phyloP scores from a whole-genome alignment of 139 green algal genomes.

The Coelastrella sp. region DNA sequence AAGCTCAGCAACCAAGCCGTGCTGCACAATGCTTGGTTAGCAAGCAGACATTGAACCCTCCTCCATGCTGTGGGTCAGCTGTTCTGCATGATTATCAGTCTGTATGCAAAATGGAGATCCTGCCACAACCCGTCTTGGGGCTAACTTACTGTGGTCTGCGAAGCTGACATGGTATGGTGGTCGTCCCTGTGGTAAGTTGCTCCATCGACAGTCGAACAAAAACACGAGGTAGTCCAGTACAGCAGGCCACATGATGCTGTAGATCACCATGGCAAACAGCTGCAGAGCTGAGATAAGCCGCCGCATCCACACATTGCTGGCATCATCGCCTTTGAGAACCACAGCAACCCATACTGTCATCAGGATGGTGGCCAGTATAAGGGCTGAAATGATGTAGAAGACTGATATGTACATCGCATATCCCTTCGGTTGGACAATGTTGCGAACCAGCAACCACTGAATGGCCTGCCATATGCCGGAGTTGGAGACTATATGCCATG shows the following conservation, averaged over 20 bases:
- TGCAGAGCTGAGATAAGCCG: constrained; percentile 1
- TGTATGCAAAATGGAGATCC: no score
- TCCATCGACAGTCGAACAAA: constrained; percentile 13
- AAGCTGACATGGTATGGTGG: background rate
- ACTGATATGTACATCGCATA: constrained; percentile 3
- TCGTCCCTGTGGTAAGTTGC: background rate
- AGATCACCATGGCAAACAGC: constrained; percentile 13
- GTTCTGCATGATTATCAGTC: no score
- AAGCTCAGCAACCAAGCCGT: no score
- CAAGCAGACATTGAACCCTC: no score
- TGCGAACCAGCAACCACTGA: background rate
- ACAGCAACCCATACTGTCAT: constrained; percentile 10
- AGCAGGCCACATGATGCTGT: constrained; percentile 16
- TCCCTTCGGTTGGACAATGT: background rate
- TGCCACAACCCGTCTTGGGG: no score
- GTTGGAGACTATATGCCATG: background rate
- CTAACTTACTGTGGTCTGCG: constrained; percentile 17
- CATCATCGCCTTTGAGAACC: background rate
- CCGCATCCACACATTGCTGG: background rate
- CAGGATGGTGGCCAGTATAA: background rate
- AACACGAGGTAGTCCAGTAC: constrained; percentile 33
- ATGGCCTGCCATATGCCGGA: background rate
- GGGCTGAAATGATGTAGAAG: constrained; percentile 11
- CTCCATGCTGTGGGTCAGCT: no score
- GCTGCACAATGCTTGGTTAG: no score